These are phyloP conservation scores for Suillus alpinus DNA, from an alignment of 768 basidiomycete species.

Conservation along the genomic window DNA sequence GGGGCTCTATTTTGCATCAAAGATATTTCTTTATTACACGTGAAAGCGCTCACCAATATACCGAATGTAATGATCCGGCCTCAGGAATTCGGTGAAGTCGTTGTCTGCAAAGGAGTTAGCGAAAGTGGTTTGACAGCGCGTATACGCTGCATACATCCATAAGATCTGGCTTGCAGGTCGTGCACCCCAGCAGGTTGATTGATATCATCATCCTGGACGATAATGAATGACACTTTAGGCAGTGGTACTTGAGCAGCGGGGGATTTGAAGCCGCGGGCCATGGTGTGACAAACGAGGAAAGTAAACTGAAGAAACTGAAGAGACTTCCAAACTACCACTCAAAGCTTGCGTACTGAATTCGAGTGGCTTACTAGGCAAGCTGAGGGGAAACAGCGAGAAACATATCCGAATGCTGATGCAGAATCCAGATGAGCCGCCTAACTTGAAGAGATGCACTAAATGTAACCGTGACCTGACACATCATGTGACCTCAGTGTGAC, in stretches of 20 bases:
- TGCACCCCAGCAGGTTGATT: conserved; percentile 61
- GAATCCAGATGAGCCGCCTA: too few relatives aligned
- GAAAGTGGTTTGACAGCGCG: background rate
- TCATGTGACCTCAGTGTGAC: background rate
- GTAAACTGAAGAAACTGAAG: background rate
- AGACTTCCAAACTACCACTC: background rate
- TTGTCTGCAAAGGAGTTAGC: conserved; percentile 42
- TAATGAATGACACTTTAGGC: conserved; percentile 67
- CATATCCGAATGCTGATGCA: background rate
- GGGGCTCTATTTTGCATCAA: conserved; percentile 58
- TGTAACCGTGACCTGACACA: background rate
- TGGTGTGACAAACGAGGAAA: conserved; percentile 12
- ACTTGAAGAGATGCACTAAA: background rate
- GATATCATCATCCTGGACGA: conserved; percentile 61
- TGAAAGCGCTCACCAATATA: conserved; percentile 66
- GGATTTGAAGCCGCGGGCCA: conserved; percentile 39
- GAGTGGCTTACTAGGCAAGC: background rate
- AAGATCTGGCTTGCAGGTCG: conserved; percentile 60
- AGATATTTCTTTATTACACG: background rate
- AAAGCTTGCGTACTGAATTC: background rate
- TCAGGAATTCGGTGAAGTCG: conserved; percentile 66
- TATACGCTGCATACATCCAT: conserved; percentile 61
- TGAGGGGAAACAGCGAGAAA: background rate
- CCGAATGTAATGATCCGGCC: conserved; percentile 86
- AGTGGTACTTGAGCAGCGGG: conserved; percentile 39